phyloP scores from a whole-genome alignment of 2,329 filamentous ascomycete species.

The Colletotrichum melonis region DNA sequence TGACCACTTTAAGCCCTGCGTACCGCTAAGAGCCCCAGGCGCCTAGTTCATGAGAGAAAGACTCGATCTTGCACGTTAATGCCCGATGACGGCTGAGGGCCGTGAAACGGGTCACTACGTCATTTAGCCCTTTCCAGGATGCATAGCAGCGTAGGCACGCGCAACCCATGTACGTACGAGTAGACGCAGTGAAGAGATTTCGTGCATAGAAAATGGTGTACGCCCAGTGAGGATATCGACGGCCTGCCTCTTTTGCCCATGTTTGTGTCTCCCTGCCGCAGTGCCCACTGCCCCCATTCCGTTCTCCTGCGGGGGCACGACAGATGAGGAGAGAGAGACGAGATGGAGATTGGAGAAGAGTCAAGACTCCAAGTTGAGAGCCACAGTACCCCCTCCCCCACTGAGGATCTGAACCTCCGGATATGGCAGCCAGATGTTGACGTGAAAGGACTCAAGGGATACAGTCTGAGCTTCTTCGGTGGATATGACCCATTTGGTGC shows the following conservation, averaged over 20 bases:
- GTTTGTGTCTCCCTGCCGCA: neutral
- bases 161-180: neutral
- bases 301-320: neutral
- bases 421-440: neutral
- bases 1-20: slow-evolving; percentile 12
- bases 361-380: neutral
- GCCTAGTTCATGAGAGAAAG: slow-evolving; percentile 17
- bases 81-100: slow-evolving; percentile 28
- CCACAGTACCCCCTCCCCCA: neutral
- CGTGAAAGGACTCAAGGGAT: neutral
- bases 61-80: slow-evolving; percentile 31
- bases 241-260: slow-evolving; percentile 19
- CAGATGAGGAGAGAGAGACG: neutral
- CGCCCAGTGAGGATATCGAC: neutral
- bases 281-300: neutral
- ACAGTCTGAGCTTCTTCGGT: slow-evolving; percentile 24
- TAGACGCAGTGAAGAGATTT: slow-evolving; percentile 26
- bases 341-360: neutral
- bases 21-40: slow-evolving; percentile 20
- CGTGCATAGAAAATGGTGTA: slow-evolving; percentile 14
- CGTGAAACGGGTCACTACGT: slow-evolving; percentile 35
- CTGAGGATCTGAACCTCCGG: slow-evolving; percentile 7
- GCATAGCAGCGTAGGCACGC: slow-evolving; percentile 4
- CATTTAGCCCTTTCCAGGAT: slow-evolving; percentile 30
- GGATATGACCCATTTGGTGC: slow-evolving; percentile 9